phyloP scores from a whole-genome alignment of 805 yeast genomes.

The Yarrowia sp. region DNA sequence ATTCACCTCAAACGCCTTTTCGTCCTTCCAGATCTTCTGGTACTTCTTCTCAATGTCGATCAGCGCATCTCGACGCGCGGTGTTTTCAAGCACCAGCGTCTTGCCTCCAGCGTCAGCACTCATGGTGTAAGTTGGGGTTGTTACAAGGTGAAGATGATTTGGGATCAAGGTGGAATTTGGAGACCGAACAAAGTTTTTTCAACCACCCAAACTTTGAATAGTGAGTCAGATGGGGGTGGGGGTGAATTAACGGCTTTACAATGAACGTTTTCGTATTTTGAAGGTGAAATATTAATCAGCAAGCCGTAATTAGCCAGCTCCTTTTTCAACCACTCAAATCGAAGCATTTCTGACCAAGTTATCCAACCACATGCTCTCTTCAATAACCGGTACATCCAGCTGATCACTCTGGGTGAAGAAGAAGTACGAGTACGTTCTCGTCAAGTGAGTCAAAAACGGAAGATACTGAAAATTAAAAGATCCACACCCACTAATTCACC shows the following conservation, averaged over 20 bases:
- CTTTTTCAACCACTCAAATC: too few relatives aligned
- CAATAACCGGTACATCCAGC: too few relatives aligned
- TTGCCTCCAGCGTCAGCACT: conserved; percentile 34
- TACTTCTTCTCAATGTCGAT: conserved; percentile 87
- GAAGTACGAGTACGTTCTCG: too few relatives aligned
- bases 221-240: not conserved
- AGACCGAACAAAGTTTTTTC: not conserved
- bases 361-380: too few relatives aligned
- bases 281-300: too few relatives aligned
- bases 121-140: conserved; percentile 8
- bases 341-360: too few relatives aligned
- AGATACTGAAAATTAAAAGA: too few relatives aligned
- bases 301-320: too few relatives aligned
- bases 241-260: not conserved
- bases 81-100: conserved; percentile 47
- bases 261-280: too few relatives aligned
- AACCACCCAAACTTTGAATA: not conserved
- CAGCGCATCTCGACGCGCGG: conserved; percentile 93
- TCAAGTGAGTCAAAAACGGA: too few relatives aligned
- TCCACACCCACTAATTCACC: too few relatives aligned
- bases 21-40: conserved; percentile 86
- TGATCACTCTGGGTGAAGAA: too few relatives aligned
- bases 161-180: conserved; percentile 11
- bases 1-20: conserved; percentile 82
- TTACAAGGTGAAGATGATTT: not conserved